A percentile compares a stretch with the other conserved stretches of the same genome.
phyloP scores from a whole-genome alignment of 768 basidiomycete species.

The Rhodotorula kratochvilovae region DNA sequence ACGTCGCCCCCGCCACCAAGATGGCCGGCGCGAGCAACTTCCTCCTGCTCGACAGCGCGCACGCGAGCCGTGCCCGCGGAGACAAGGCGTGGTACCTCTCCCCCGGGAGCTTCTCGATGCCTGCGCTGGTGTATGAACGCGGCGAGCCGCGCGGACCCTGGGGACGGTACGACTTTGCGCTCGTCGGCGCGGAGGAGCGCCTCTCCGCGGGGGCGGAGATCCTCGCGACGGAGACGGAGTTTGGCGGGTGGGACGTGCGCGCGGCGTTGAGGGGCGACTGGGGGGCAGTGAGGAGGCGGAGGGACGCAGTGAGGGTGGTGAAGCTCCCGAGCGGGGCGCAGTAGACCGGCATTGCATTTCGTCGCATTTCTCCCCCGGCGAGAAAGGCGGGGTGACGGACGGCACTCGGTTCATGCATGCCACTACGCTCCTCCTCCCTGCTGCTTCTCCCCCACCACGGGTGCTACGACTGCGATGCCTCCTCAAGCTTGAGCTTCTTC shows the following conservation, averaged over 20 bases:
- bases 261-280: background rate
- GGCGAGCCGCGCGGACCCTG: conserved; percentile 62
- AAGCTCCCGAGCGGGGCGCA: background rate
- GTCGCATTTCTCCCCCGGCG: too few relatives aligned
- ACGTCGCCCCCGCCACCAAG: conserved; percentile 77
- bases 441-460: too few relatives aligned
- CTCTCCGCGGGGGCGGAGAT: background rate
- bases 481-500: too few relatives aligned
- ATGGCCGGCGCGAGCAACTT: conserved; percentile 90
- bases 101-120: background rate
- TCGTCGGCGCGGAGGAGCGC: background rate
- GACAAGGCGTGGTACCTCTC: conserved; percentile 28
- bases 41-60: conserved; percentile 53
- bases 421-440: too few relatives aligned
- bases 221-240: background rate
- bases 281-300: background rate
- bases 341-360: too few relatives aligned
- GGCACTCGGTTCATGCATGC: too few relatives aligned
- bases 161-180: conserved; percentile 14
- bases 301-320: background rate
- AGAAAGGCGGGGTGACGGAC: too few relatives aligned
- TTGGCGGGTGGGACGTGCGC: background rate
- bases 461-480: too few relatives aligned
- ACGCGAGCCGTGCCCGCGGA: conserved; percentile 25
- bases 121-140: conserved; percentile 71